These are phyloP conservation scores for Laetiporus sulphureus DNA, from an alignment of 1,284 basidiomycete species.

Conservation along the genomic window DNA sequence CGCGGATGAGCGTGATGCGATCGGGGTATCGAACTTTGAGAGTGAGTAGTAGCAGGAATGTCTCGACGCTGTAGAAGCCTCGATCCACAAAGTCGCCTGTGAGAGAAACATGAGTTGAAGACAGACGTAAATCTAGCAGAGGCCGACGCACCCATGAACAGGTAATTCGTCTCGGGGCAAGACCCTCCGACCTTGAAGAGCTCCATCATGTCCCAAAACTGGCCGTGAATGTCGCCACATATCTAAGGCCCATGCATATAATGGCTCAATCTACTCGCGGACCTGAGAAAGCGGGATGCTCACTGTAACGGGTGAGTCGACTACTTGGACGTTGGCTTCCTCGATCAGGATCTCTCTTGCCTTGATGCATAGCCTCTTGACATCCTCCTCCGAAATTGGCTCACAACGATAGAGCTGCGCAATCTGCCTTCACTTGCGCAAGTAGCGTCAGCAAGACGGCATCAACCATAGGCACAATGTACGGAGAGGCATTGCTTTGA, in stretches of 20 bases:
- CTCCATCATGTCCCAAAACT: slow-evolving; percentile 97
- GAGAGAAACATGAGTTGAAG: neutral
- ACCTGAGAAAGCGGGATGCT: too few species aligned
- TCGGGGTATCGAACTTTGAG: slow-evolving; percentile 98
- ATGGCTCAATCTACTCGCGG: too few species aligned
- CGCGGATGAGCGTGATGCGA: slow-evolving; percentile 93
- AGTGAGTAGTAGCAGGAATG: slow-evolving; percentile 89
- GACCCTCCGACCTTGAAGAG: slow-evolving; percentile 93
- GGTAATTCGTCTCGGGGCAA: slow-evolving; percentile 95
- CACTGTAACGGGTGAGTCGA: slow-evolving; percentile 95
- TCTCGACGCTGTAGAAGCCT: slow-evolving; percentile 97
- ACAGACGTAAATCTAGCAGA: neutral
- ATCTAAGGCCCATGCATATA: too few species aligned
- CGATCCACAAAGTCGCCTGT: slow-evolving; percentile 93
- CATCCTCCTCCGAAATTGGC: slow-evolving; percentile 88
- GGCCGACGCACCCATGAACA: slow-evolving; percentile 86
- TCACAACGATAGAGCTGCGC: slow-evolving; percentile 88
- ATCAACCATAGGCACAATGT: too few species aligned
- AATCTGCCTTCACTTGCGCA: slow-evolving; percentile 58
- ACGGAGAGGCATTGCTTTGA: neutral
- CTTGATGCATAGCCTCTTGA: slow-evolving; percentile 90
- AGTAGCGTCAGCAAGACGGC: neutral
- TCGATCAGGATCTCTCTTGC: slow-evolving; percentile 96
- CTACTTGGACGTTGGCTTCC: slow-evolving; percentile 95
- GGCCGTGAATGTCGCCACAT: slow-evolving; percentile 98